Conservation (phyloP, 1,284 basidiomycete genomes). For the Peniophora sp. region DNA sequence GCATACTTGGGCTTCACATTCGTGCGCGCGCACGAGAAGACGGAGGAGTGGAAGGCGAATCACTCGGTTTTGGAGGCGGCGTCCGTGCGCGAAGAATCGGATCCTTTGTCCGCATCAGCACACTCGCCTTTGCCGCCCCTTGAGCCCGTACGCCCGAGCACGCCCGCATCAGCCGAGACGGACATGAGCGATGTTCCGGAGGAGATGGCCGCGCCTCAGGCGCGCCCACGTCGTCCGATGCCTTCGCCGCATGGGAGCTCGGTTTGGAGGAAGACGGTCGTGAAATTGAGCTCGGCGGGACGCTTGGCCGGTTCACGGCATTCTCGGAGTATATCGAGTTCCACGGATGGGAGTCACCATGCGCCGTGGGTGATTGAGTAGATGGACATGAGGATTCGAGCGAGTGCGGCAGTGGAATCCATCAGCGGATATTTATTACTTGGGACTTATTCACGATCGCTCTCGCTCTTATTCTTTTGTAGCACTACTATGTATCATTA, state of each 20-base stretch:
- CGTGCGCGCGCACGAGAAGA: constrained; percentile 43
- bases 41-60: constrained; percentile 59
- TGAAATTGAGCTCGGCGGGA: neutral
- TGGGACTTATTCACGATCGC: too few species aligned
- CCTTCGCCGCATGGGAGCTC: neutral
- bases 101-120: neutral
- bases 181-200: neutral
- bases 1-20: constrained; percentile 58
- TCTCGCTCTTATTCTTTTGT: too few species aligned
- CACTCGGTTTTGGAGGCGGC: constrained; percentile 49
- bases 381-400: too few species aligned
- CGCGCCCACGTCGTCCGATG: neutral
- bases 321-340: too few species aligned
- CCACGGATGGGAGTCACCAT: too few species aligned
- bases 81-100: constrained; percentile 18
- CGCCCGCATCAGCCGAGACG: neutral
- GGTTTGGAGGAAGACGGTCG: constrained; percentile 1
- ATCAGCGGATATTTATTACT: too few species aligned
- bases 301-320: too few species aligned
- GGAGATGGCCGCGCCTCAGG: neutral
- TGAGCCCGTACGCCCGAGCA: neutral
- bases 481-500: too few species aligned
- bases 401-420: too few species aligned
- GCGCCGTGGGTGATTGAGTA: too few species aligned
- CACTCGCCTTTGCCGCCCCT: neutral